Conservation (phyloP, 2,329 filamentous ascomycete genomes). For the Botrytis sinoallii region DNA sequence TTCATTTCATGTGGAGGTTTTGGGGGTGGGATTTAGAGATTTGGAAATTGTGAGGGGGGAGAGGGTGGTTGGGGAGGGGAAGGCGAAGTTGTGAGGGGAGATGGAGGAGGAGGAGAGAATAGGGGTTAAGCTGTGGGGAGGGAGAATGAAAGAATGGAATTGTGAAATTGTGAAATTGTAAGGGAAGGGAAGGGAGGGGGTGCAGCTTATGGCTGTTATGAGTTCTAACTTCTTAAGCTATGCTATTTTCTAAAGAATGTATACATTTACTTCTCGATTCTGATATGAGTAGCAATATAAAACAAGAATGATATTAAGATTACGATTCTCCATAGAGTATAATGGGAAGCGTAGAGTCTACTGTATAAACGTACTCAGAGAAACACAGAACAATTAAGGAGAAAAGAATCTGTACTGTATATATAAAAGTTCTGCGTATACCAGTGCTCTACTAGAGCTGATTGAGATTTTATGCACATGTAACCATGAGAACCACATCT, state of each 20-base stretch:
- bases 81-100: slow-evolving; percentile 16
- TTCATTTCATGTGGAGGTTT: slow-evolving; percentile 66
- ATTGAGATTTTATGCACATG: too few relatives aligned
- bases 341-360: not conserved
- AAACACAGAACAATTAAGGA: not conserved
- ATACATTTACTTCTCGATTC: not conserved
- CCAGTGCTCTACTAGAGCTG: too few relatives aligned
- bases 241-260: not conserved
- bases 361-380: accelerated
- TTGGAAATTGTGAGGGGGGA: slow-evolving; percentile 43
- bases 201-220: not conserved
- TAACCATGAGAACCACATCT: not conserved
- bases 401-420: too few relatives aligned
- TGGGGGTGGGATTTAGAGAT: slow-evolving; percentile 59
- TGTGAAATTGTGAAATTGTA: not conserved
- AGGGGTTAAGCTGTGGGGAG: too few relatives aligned
- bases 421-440: too few relatives aligned
- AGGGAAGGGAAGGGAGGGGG: not conserved
- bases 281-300: not conserved
- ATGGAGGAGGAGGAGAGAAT: too few relatives aligned
- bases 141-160: not conserved
- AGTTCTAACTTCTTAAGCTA: not conserved
- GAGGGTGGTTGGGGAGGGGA: slow-evolving; percentile 24
- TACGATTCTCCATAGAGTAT: not conserved
- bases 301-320: not conserved